A percentile compares a stretch with the other conserved stretches of the same genome.
These are phyloP conservation scores for Chlorella sp. DNA, from an alignment of 139 green algal genomes.

Conservation along the genomic window DNA sequence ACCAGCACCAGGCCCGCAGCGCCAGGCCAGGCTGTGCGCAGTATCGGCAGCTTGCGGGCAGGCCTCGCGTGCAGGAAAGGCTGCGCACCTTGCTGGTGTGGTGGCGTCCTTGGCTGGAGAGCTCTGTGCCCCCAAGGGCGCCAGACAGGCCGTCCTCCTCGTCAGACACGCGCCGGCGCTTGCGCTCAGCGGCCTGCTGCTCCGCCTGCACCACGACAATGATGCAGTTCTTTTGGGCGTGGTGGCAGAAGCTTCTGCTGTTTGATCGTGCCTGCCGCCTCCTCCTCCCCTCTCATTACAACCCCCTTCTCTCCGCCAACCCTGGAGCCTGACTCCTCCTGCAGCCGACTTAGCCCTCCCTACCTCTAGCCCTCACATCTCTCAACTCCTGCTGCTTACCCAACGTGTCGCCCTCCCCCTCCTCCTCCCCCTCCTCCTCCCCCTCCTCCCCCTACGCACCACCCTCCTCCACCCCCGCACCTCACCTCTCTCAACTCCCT, in stretches of 20 bases:
- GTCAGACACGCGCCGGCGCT: neutral
- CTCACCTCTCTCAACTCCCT: slow-evolving; percentile 25
- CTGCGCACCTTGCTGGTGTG: neutral
- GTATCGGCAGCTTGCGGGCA: no score
- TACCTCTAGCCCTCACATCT: neutral
- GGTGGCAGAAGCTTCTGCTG: no score
- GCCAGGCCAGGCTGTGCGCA: no score
- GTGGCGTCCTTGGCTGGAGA: neutral
- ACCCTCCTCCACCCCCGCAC: neutral
- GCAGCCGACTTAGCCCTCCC: neutral
- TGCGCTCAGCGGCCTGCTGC: neutral
- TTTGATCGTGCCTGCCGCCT: neutral
- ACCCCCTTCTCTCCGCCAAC: neutral
- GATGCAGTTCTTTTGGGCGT: no score
- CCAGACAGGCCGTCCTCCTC: neutral
- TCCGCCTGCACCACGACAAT: neutral
- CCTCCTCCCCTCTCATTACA: neutral
- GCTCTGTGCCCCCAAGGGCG: neutral
- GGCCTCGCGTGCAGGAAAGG: no score
- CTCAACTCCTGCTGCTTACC: neutral
- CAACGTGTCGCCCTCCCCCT: neutral
- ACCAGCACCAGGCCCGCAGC: no score
- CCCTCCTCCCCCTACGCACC: neutral
- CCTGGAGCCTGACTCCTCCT: no score
- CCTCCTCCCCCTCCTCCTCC: neutral